phyloP scores from a whole-genome alignment of 106 monocot species.

The Amphibolis antarctica region DNA sequence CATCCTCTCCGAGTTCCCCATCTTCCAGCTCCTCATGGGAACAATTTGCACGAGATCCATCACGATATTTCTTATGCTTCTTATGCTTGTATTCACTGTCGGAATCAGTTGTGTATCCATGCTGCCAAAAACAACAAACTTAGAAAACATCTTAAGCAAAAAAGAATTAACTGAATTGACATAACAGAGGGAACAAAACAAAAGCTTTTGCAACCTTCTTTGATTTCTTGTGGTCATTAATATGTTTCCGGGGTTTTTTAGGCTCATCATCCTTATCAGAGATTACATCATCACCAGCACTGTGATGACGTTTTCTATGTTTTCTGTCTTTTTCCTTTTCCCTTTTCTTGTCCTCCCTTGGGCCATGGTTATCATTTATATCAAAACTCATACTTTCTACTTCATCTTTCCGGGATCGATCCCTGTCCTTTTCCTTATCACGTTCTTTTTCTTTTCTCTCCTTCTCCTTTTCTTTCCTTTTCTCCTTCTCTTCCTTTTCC shows the following conservation, averaged over 20 bases:
- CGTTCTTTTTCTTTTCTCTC: constrained; percentile 50
- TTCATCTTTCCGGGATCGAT: constrained; percentile 53
- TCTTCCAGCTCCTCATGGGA: constrained; percentile 94
- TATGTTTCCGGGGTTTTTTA: constrained; percentile 74
- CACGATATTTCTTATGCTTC: constrained; percentile 76
- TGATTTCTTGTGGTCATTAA: constrained; percentile 72
- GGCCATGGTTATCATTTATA: constrained; percentile 27
- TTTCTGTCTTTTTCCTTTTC: constrained; percentile 91
- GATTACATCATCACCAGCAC: constrained; percentile 45
- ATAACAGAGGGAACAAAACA: background rate
- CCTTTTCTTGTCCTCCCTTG: constrained; percentile 53
- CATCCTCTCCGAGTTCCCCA: constrained; percentile 97
- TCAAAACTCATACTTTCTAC: constrained; percentile 42
- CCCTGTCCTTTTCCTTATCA: constrained; percentile 72
- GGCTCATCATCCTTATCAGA: constrained; percentile 88
- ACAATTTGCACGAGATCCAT: constrained; percentile 51
- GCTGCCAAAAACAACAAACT: constrained; percentile 32
- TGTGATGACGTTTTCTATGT: constrained; percentile 78
- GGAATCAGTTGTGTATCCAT: constrained; percentile 59
- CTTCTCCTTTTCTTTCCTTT: constrained; percentile 44
- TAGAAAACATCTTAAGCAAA: background rate
- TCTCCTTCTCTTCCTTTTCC: constrained; percentile 42
- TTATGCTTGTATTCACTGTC: constrained; percentile 65
- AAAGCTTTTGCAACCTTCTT: constrained; percentile 43
- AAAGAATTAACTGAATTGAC: background rate